These are phyloP conservation scores for Fusarium euwallaceae DNA, from an alignment of 2,329 filamentous ascomycete species.

Conservation along the genomic window DNA sequence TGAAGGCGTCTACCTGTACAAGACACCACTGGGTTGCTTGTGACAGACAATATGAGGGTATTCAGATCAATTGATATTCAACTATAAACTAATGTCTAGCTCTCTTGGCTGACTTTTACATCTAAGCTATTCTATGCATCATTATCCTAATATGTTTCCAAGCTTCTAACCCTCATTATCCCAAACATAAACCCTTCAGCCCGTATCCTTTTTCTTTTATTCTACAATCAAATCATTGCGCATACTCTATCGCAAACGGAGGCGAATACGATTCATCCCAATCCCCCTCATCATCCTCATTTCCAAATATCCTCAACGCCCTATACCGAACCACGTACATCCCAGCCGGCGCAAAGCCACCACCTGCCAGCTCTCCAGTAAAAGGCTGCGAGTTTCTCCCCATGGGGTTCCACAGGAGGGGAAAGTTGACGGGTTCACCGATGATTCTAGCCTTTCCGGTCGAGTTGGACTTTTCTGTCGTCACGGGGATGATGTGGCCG, in stretches of 20 bases:
- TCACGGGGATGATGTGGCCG: slow-evolving; percentile 59
- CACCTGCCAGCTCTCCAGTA: slow-evolving; percentile 62
- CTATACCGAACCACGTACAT: slow-evolving; percentile 63
- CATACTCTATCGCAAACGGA: slow-evolving; percentile 61
- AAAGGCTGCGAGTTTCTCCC: slow-evolving; percentile 50
- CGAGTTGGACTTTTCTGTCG: slow-evolving; percentile 36
- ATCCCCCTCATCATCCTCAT: slow-evolving; percentile 57
- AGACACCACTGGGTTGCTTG: no score
- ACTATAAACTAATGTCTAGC: neutral
- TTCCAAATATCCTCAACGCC: slow-evolving; percentile 65
- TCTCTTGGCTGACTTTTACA: neutral
- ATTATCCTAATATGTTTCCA: slow-evolving; percentile 15
- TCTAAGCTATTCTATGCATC: slow-evolving; percentile 22
- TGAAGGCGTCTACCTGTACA: no score
- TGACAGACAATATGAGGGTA: no score
- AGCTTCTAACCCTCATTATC: neutral
- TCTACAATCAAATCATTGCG: neutral
- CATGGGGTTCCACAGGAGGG: slow-evolving; percentile 51
- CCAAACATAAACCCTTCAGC: neutral
- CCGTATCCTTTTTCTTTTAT: no score
- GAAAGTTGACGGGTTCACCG: slow-evolving; percentile 59
- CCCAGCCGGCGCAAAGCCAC: slow-evolving; percentile 62
- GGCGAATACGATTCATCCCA: slow-evolving; percentile 61
- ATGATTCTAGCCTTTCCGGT: slow-evolving; percentile 53
- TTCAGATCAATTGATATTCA: neutral